Evolutionary conservation across 2,329 filamentous ascomycete species (phyloP).

Genomic region (Celoporthe dispersa): DNA sequence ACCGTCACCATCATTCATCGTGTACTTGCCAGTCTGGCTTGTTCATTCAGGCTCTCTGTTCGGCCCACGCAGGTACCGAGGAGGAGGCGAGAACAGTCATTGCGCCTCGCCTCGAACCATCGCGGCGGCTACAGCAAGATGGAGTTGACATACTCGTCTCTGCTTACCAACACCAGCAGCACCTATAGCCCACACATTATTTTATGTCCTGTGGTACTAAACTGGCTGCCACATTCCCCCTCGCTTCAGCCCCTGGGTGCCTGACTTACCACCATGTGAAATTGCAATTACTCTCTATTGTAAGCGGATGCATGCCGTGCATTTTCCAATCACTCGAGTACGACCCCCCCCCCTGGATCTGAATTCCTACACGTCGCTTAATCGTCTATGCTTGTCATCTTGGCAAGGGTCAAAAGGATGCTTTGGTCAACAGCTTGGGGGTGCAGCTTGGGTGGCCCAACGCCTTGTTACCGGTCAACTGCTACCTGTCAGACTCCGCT

Average conservation of each 20-base stretch:
- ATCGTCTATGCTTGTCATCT: conserved; percentile 29
- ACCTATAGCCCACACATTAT: not conserved
- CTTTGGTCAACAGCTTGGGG: conserved; percentile 20
- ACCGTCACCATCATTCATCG: not conserved
- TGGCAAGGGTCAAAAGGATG: conserved; percentile 26
- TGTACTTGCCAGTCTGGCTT: not conserved
- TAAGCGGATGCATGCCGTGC: conserved; percentile 20
- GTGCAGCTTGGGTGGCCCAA: conserved; percentile 9
- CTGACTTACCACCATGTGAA: conserved; percentile 1
- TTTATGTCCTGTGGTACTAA: not conserved
- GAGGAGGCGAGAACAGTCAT: not conserved
- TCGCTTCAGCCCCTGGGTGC: not conserved
- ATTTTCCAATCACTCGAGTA: conserved; percentile 19
- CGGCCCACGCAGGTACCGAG: conserved; percentile 1
- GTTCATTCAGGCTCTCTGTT: not conserved
- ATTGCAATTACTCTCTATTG: conserved; percentile 18
- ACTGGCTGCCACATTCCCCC: not conserved
- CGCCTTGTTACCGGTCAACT: conserved; percentile 1
- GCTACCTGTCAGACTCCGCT: conserved; percentile 3
- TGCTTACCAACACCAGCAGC: not conserved
- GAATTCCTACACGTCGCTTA: conserved; percentile 25
- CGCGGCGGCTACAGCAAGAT: not conserved
- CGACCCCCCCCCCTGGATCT: conserved; percentile 16
- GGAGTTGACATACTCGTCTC: not conserved
- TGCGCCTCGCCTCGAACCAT: not conserved